Percentiles rank a stretch among this genome's conserved stretches.
These are phyloP conservation scores for Cardiospermum halicacabum DNA, from an alignment of 345 rosid genomes.

Conservation along the genomic window DNA sequence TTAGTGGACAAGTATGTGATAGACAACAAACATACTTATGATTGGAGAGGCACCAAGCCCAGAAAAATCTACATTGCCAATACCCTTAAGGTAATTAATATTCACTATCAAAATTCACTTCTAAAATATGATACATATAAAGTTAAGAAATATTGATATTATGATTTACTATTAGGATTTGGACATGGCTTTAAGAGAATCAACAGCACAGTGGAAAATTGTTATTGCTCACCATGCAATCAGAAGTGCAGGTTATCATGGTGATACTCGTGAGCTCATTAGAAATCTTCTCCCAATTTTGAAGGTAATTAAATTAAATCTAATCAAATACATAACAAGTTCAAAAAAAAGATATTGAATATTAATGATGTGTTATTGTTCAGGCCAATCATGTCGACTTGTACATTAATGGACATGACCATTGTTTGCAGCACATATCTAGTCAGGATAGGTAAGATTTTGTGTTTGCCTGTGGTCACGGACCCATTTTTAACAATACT, in stretches of 20 bases:
- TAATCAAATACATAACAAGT: too few species aligned
- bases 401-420: constrained; percentile 53
- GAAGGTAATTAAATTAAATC: constrained; percentile 22
- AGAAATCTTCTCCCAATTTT: constrained; percentile 35
- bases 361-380: neutral
- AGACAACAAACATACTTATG: constrained; percentile 18
- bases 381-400: constrained; percentile 43
- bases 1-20: constrained; percentile 21
- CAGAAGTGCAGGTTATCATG: constrained; percentile 44
- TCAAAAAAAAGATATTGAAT: too few species aligned
- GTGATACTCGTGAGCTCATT: constrained; percentile 34
- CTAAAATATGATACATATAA: neutral
- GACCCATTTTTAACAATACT: too few species aligned
- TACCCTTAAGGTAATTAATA: constrained; percentile 19
- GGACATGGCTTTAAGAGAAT: constrained; percentile 29
- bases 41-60: constrained; percentile 29
- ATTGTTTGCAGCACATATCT: constrained; percentile 38
- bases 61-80: constrained; percentile 17
- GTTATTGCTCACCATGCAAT: constrained; percentile 53
- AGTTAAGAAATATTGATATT: too few species aligned
- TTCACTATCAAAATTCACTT: neutral
- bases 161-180: constrained; percentile 21
- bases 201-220: constrained; percentile 43
- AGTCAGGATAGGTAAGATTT: constrained; percentile 30
- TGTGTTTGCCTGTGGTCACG: too few species aligned